Percentiles rank a stretch among this genome's conserved stretches.
These are phyloP conservation scores for Penicillium steckii DNA, from an alignment of 495 filamentous ascomycete genomes.

Conservation along the genomic window DNA sequence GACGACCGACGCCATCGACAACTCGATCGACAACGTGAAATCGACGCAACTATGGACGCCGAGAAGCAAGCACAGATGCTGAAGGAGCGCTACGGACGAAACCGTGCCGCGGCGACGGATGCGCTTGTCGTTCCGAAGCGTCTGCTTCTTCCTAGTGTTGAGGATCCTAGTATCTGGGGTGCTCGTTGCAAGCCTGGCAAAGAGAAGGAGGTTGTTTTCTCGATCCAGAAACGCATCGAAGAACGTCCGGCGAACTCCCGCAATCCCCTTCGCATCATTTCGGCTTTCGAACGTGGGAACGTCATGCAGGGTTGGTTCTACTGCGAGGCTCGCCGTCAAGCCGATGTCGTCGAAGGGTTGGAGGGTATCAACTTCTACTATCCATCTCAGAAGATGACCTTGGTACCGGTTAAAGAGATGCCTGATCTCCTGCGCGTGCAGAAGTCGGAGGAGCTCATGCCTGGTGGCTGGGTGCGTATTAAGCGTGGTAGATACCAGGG, in stretches of 20 bases:
- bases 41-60: conserved; percentile 80
- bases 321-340: conserved; percentile 82
- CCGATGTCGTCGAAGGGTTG: conserved; percentile 77
- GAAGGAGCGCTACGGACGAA: conserved; percentile 77
- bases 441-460: conserved; percentile 81
- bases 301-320: conserved; percentile 94
- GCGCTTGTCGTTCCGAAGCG: conserved; percentile 77
- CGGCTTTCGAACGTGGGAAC: conserved; percentile 85
- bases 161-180: conserved; percentile 96
- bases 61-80: conserved; percentile 88
- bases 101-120: conserved; percentile 54
- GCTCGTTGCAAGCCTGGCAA: conserved; percentile 92
- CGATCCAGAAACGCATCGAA: conserved; percentile 82
- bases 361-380: conserved; percentile 86
- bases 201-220: conserved; percentile 84
- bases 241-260: conserved; percentile 68
- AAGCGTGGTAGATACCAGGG: conserved; percentile 79
- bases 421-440: conserved; percentile 88
- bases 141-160: conserved; percentile 85
- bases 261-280: conserved; percentile 74
- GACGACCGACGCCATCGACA: conserved; percentile 94
- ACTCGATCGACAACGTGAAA: conserved; percentile 86
- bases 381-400: conserved; percentile 72
- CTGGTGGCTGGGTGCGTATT: conserved; percentile 89
- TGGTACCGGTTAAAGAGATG: conserved; percentile 97